A percentile compares a stretch with the other conserved stretches of the same genome.
Conservation (phyloP, 2,329 filamentous ascomycete species). For the Ceratocystis harringtonii region DNA sequence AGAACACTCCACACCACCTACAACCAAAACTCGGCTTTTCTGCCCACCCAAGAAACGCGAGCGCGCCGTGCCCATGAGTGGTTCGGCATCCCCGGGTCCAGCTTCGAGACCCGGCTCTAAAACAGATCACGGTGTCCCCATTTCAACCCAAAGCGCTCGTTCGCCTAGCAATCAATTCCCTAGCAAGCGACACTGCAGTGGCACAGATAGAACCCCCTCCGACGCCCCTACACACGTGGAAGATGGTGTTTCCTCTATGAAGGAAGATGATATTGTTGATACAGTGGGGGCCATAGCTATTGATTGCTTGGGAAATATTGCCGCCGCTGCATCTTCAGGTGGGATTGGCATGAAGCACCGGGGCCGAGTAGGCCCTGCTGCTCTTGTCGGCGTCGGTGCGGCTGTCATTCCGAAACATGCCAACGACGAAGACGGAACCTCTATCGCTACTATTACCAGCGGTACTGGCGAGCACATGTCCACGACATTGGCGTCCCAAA, state of each 20-base stretch:
- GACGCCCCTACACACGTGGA: neutral
- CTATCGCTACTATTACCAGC: constrained; percentile 75
- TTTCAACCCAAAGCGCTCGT: neutral
- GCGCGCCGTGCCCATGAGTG: neutral
- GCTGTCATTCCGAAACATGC: constrained; percentile 67
- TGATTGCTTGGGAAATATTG: constrained; percentile 72
- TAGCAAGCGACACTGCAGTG: constrained; percentile 11
- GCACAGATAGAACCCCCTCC: neutral
- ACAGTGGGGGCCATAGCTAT: constrained; percentile 94
- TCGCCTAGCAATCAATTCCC: neutral
- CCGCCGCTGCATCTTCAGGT: constrained; percentile 87
- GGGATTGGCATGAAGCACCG: constrained; percentile 97
- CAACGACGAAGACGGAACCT: constrained; percentile 51
- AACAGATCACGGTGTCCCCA: neutral
- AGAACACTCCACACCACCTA: neutral
- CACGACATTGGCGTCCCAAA: constrained; percentile 78
- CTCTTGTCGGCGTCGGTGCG: constrained; percentile 80
- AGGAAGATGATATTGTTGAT: constrained; percentile 55
- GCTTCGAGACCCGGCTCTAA: neutral
- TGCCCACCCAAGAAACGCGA: constrained; percentile 4
- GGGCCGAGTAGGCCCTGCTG: constrained; percentile 81
- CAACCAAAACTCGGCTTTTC: neutral
- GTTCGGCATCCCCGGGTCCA: neutral
- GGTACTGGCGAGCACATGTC: constrained; percentile 98
- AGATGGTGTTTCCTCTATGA: constrained; percentile 1